Evolutionary conservation across 1,284 basidiomycete species (phyloP), one percentile per base, ranked within the genome.

Genomic region (Trametes pubescens): DNA sequence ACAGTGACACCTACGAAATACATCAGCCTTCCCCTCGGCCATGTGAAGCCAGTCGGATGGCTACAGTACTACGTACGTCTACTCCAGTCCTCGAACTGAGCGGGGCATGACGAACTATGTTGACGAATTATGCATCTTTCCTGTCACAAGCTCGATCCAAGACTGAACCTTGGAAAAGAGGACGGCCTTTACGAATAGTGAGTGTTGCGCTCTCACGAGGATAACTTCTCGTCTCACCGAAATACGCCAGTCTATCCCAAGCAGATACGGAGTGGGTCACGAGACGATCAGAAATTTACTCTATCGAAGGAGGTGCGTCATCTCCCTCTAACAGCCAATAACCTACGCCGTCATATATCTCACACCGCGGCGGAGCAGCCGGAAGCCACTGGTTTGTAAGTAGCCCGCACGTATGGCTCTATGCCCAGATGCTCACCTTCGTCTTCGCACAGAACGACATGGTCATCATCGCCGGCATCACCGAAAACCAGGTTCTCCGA

Each of bases 171-270:
- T 32, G 29, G 29, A 32, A 82, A 84, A 66, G 79, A 83, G 69
- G 82, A 83, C 60, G 81, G 84, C 56, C 85, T 86, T 66, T 86
- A 85, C 67, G 72, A 81, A 64, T 84, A 83, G 83, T 84, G 57
- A 29, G 79, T 65, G 8, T 32, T 32, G 29, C 29, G 29, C 8
- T 8, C 4, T 32, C 8, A 32, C 29, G 3, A 3, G 8, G 8
- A 34, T 3, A 22, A 21, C 1, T 1, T 4, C 5, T 10, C 14
- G 24, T 13, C 22, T 14, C 13, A 29, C 22, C 7, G 24, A 24
- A 11, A 2, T 2, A 11, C 8, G 24, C 11, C 24, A 48, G 47
- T 16, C 47, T 48, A 24, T 26, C 47, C 2, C 47, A 16, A 16
- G 47, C 47, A 29, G 24, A 48, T 11, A 24, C 13, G 5, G 47